Conservation (phyloP, 2,329 filamentous ascomycete genomes). For the Pyrenophora teres region DNA sequence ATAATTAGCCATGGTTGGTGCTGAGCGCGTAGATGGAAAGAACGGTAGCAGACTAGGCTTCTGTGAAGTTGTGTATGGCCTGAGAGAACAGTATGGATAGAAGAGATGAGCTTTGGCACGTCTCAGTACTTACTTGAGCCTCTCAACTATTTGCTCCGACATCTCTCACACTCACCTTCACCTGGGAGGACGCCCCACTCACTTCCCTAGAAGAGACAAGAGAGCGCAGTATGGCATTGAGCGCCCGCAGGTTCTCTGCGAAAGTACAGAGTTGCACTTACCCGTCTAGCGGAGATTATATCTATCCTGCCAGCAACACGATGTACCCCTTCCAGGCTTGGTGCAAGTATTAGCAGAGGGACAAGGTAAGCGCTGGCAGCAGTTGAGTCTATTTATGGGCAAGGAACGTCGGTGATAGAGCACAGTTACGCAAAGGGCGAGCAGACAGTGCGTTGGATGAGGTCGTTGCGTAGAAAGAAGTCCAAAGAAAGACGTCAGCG, state of each 20-base stretch:
- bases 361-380: neutral
- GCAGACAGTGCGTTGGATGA: slow-evolving; percentile 7
- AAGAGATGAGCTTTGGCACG: neutral
- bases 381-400: neutral
- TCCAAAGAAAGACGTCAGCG: slow-evolving; percentile 20
- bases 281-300: slow-evolving; percentile 16
- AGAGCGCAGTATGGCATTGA: slow-evolving; percentile 19
- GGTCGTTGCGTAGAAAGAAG: slow-evolving; percentile 12
- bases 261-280: slow-evolving; percentile 1
- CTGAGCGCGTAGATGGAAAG: neutral
- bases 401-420: slow-evolving; percentile 10
- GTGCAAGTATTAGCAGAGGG: neutral
- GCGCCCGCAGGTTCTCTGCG: slow-evolving; percentile 6
- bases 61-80: neutral
- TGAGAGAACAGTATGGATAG: neutral
- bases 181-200: slow-evolving; percentile 6
- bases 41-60: neutral
- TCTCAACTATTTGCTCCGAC: slow-evolving; percentile 44
- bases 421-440: slow-evolving; percentile 1
- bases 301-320: slow-evolving; percentile 10
- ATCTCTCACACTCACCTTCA: slow-evolving; percentile 14
- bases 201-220: slow-evolving; percentile 7
- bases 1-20: slow-evolving; percentile 27
- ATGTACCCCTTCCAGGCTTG: slow-evolving; percentile 2
- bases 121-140: slow-evolving; percentile 38